Percentiles rank a stretch among this genome's conserved stretches.
These are phyloP conservation scores for Beauveria brongniartii DNA, from an alignment of 2,329 filamentous ascomycete species.

Conservation along the genomic window DNA sequence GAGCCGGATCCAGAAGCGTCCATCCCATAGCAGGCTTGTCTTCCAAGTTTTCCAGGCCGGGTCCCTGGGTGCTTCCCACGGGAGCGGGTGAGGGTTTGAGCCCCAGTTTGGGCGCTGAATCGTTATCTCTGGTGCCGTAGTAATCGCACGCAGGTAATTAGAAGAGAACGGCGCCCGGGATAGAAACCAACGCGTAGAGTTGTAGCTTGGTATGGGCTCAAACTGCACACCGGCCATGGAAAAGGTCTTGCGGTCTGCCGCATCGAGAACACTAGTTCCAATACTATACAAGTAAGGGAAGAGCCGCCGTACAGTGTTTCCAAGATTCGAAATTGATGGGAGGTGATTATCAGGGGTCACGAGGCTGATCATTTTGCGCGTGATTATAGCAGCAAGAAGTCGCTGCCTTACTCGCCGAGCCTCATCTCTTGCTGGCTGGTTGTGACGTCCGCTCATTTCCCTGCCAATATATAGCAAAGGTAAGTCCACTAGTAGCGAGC, in stretches of 20 bases:
- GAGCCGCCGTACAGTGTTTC: conserved; percentile 37
- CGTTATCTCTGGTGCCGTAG: not conserved
- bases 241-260: conserved; percentile 30
- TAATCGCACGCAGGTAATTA: conserved; percentile 17
- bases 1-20: conserved; percentile 53
- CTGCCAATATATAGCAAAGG: conserved; percentile 23
- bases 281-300: conserved; percentile 35
- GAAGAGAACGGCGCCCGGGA: conserved; percentile 38
- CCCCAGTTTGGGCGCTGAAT: not conserved
- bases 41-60: conserved; percentile 27
- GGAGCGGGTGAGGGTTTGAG: not conserved
- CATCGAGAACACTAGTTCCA: not conserved
- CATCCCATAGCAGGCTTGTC: conserved; percentile 42
- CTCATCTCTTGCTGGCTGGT: conserved; percentile 18
- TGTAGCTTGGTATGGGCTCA: conserved; percentile 21
- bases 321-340: conserved; percentile 35
- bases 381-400: conserved; percentile 35
- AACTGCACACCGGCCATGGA: conserved; percentile 32
- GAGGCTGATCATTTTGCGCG: conserved; percentile 41
- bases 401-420: conserved; percentile 29
- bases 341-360: conserved; percentile 41
- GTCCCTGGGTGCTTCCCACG: conserved; percentile 20
- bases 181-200: conserved; percentile 33
- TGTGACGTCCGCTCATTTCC: not conserved
- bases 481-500: conserved; percentile 39